Evolutionary conservation across 2,329 filamentous ascomycete species (phyloP).

Genomic region (Dendryphion nanum): DNA sequence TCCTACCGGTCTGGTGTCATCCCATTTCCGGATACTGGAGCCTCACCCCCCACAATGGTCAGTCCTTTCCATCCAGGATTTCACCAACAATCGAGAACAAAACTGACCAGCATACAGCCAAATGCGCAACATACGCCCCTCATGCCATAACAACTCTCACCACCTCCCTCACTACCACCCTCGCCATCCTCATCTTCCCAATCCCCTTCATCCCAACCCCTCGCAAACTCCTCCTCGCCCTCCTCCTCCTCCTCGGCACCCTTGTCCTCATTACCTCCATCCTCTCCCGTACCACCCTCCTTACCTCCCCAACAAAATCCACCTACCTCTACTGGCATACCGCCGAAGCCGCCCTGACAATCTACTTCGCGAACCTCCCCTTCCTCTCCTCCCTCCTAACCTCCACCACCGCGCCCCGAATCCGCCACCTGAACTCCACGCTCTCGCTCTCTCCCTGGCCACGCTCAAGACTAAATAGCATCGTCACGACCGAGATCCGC

Average conservation of each 20-base stretch:
- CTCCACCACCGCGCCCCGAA: conserved; percentile 12
- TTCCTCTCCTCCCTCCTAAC: conserved; percentile 25
- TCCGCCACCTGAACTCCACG: conserved; percentile 11
- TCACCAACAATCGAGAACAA: conserved; percentile 1
- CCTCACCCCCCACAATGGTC: conserved; percentile 1
- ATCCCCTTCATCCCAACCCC: conserved; percentile 28
- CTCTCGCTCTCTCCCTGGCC: conserved; percentile 18
- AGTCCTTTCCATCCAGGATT: too few relatives aligned
- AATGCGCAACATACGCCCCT: conserved; percentile 20
- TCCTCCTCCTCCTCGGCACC: conserved; percentile 18
- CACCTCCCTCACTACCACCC: conserved; percentile 14
- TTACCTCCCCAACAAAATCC: conserved; percentile 5
- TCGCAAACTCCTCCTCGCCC: conserved; percentile 17
- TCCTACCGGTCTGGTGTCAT: conserved; percentile 19
- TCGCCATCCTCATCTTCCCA: conserved; percentile 19
- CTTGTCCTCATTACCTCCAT: conserved; percentile 14
- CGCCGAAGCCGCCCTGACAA: conserved; percentile 14
- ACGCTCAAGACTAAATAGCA: conserved; percentile 1
- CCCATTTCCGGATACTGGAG: conserved; percentile 17
- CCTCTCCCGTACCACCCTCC: conserved; percentile 14
- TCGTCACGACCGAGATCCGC: background rate
- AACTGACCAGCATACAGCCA: conserved; percentile 5
- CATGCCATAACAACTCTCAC: conserved; percentile 16
- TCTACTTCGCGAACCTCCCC: conserved; percentile 27
- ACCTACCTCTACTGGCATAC: conserved; percentile 17